Conservation (phyloP, 1,284 basidiomycete species). For the Abortiporus biennis region DNA sequence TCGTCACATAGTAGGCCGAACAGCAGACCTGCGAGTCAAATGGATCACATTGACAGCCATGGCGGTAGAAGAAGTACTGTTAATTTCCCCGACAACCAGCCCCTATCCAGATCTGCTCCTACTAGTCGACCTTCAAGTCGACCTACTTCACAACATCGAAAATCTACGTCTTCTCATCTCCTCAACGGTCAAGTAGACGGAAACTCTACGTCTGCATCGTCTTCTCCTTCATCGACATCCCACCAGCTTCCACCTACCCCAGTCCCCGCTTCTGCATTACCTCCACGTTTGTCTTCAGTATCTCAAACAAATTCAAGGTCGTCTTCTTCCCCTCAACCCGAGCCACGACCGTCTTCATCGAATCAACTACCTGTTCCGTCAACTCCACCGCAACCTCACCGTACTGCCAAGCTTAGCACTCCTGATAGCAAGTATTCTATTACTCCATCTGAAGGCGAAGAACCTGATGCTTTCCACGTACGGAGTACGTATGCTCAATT, state of each 20-base stretch:
- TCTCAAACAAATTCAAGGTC: slow-evolving; percentile 11
- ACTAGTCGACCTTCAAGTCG: slow-evolving; percentile 10
- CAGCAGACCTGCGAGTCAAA: slow-evolving; percentile 4
- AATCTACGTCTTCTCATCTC: slow-evolving; percentile 5
- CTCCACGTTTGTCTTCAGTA: slow-evolving; percentile 13
- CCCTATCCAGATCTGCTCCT: too few species aligned
- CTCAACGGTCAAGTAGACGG: too few species aligned
- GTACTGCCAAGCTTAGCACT: slow-evolving; percentile 27
- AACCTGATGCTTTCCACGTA: slow-evolving; percentile 81
- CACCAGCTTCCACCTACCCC: slow-evolving; percentile 18
- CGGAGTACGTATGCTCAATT: slow-evolving; percentile 86
- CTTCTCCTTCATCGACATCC: slow-evolving; percentile 6
- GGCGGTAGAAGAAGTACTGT: not conserved
- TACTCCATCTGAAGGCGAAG: slow-evolving; percentile 70
- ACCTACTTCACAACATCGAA: slow-evolving; percentile 10
- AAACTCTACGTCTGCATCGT: too few species aligned
- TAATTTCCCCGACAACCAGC: slow-evolving; percentile 5
- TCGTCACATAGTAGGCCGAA: not conserved
- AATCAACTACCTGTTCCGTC: slow-evolving; percentile 9
- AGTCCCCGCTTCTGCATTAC: slow-evolving; percentile 21
- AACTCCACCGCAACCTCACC: slow-evolving; percentile 18
- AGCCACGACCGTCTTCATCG: too few species aligned
- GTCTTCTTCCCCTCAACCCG: not conserved
- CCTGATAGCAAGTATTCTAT: slow-evolving; percentile 53
- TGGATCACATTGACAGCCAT: not conserved